phyloP scores from a whole-genome alignment of 768 basidiomycete species.

The Gymnopilus dilepis region DNA sequence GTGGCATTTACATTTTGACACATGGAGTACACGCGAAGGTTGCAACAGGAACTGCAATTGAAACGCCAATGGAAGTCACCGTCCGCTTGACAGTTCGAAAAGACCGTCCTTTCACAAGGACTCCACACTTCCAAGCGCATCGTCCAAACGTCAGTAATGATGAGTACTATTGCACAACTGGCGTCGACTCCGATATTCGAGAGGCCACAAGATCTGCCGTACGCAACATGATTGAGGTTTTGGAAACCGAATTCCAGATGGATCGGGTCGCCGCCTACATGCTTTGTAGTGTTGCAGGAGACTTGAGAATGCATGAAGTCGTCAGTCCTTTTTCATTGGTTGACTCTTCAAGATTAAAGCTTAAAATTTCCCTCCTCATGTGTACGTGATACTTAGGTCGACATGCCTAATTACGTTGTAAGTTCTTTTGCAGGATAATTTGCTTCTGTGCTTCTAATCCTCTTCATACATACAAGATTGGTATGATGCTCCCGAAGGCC shows the following conservation, averaged over 20 bases:
- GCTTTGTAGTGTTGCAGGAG: conserved; percentile 64
- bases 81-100: conserved; percentile 62
- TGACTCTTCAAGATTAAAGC: conserved; percentile 4
- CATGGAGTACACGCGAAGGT: neutral
- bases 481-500: conserved; percentile 59
- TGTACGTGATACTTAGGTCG: conserved; percentile 48
- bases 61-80: conserved; percentile 61
- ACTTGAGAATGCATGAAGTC: conserved; percentile 67
- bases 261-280: conserved; percentile 59
- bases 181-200: conserved; percentile 58
- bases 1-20: neutral
- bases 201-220: conserved; percentile 62
- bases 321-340: conserved; percentile 33
- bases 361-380: neutral
- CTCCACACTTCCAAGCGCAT: conserved; percentile 57
- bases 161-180: conserved; percentile 64
- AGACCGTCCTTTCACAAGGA: conserved; percentile 60
- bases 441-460: neutral
- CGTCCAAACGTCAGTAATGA: conserved; percentile 32
- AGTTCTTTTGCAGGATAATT: conserved; percentile 23
- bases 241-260: conserved; percentile 49
- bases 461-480: conserved; percentile 41
- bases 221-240: conserved; percentile 60
- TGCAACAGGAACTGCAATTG: conserved; percentile 61
- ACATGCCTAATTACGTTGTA: conserved; percentile 71